Percentiles rank a stretch among this genome's conserved stretches.
phyloP scores from a whole-genome alignment of 768 basidiomycete species.

The Lactarius tabidus region DNA sequence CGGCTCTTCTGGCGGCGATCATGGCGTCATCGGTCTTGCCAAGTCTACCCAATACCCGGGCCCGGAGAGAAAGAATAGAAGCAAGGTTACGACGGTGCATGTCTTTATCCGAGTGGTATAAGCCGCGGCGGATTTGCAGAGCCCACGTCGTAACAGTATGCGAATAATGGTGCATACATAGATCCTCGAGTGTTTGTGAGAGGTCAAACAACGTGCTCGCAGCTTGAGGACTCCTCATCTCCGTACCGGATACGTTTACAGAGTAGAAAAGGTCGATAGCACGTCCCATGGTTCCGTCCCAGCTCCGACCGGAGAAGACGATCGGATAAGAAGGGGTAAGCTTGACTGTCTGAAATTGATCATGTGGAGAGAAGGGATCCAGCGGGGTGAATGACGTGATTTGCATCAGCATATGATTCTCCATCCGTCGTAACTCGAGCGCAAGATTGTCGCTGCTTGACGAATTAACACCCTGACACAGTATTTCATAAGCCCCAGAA shows the following conservation, averaged over 20 bases:
- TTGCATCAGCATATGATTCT: conserved; percentile 14
- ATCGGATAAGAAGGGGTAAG: conserved; percentile 15
- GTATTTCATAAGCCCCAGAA: background rate
- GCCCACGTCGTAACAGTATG: conserved; percentile 15
- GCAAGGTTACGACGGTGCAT: conserved; percentile 19
- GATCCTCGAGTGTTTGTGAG: conserved; percentile 15
- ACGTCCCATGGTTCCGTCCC: conserved; percentile 13
- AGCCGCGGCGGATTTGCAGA: conserved; percentile 7
- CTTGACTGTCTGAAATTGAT: conserved; percentile 11
- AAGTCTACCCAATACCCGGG: conserved; percentile 10
- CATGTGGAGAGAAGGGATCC: conserved; percentile 17
- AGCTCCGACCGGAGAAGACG: conserved; percentile 12
- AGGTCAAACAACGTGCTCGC: conserved; percentile 16
- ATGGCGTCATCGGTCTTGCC: conserved; percentile 8
- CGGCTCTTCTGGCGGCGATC: conserved; percentile 7
- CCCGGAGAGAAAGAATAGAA: conserved; percentile 8
- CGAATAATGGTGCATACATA: conserved; percentile 18
- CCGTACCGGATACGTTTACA: conserved; percentile 4
- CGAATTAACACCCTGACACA: conserved; percentile 5
- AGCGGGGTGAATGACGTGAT: conserved; percentile 9
- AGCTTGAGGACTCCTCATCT: conserved; percentile 6
- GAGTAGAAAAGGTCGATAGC: conserved; percentile 13
- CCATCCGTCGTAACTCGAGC: conserved; percentile 18
- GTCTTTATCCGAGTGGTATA: conserved; percentile 16
- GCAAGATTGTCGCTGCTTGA: conserved; percentile 5